Percentiles rank a stretch among this genome's conserved stretches.
Conservation (phyloP, 2,329 filamentous ascomycete species). For the Penicillium hordei region DNA sequence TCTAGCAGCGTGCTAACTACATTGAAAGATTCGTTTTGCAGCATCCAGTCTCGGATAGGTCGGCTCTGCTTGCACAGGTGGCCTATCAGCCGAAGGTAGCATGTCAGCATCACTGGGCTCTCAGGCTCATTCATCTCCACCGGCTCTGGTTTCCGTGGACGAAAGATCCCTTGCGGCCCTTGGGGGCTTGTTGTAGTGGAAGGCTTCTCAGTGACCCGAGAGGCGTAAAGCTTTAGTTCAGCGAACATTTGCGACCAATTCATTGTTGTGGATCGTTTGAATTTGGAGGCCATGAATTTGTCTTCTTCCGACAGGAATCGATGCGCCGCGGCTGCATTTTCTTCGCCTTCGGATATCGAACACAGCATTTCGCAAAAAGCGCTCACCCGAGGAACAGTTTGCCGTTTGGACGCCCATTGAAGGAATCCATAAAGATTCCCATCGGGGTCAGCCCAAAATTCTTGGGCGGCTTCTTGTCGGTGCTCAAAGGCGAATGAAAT, state of each 20-base stretch:
- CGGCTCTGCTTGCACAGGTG: slow-evolving; percentile 76
- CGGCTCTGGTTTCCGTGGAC: slow-evolving; percentile 60
- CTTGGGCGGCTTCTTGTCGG: slow-evolving; percentile 77
- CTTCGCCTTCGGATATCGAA: slow-evolving; percentile 77
- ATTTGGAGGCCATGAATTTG: slow-evolving; percentile 69
- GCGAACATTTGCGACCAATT: slow-evolving; percentile 93
- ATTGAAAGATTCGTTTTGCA: slow-evolving; percentile 65
- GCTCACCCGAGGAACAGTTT: slow-evolving; percentile 92
- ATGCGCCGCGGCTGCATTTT: slow-evolving; percentile 81
- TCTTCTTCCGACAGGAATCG: slow-evolving; percentile 87
- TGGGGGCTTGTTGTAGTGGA: slow-evolving; percentile 49
- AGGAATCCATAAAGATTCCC: slow-evolving; percentile 93
- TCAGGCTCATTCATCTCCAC: slow-evolving; percentile 84
- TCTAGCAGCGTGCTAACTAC: slow-evolving; percentile 74
- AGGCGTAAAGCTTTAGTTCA: slow-evolving; percentile 81
- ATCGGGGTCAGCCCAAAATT: slow-evolving; percentile 90
- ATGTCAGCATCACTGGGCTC: slow-evolving; percentile 93
- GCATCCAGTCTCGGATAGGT: slow-evolving; percentile 69
- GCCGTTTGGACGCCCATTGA: slow-evolving; percentile 92
- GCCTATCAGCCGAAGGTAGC: slow-evolving; percentile 83
- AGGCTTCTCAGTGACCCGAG: slow-evolving; percentile 72
- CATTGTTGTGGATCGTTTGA: slow-evolving; percentile 78
- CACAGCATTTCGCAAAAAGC: slow-evolving; percentile 97
- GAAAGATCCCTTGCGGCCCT: slow-evolving; percentile 56
- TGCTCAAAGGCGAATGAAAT: slow-evolving; percentile 90